Conservation (phyloP, 2,329 filamentous ascomycete genomes). For the Stemphylium lycopersici region DNA sequence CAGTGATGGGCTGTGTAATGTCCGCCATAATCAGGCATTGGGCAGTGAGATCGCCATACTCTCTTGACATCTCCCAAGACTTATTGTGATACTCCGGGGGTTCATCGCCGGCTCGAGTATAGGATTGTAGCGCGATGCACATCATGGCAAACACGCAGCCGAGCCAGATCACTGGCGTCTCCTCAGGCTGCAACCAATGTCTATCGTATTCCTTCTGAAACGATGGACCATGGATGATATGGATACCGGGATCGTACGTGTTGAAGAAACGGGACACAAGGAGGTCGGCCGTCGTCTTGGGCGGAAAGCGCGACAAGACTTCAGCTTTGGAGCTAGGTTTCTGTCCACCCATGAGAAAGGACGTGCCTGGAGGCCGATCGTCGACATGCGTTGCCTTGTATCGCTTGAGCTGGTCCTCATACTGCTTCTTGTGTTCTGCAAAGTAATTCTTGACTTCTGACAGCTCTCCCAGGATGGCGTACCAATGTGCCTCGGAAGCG, state of each 20-base stretch:
- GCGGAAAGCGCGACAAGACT: constrained; percentile 77
- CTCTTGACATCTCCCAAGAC: constrained; percentile 56
- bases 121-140: constrained; percentile 78
- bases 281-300: constrained; percentile 81
- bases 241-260: constrained; percentile 70
- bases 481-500: constrained; percentile 60
- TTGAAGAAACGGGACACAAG: constrained; percentile 91
- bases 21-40: constrained; percentile 79
- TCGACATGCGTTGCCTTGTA: constrained; percentile 70
- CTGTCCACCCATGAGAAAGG: constrained; percentile 77
- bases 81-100: constrained; percentile 78
- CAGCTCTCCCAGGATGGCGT: constrained; percentile 66
- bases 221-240: constrained; percentile 70
- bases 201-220: constrained; percentile 73
- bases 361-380: constrained; percentile 67
- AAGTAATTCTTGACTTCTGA: constrained; percentile 95
- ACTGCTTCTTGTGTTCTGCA: constrained; percentile 81
- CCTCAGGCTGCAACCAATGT: constrained; percentile 74
- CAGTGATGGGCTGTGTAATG: constrained; percentile 74
- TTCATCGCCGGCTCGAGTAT: constrained; percentile 79
- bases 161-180: constrained; percentile 78
- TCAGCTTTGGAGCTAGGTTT: constrained; percentile 75
- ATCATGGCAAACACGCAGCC: constrained; percentile 78
- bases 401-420: constrained; percentile 79
- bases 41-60: constrained; percentile 73